A percentile compares a stretch with the other conserved stretches of the same genome.
Evolutionary conservation across 2,329 filamentous ascomycete species (phyloP).

Genomic region (Diaporthe australafricana): DNA sequence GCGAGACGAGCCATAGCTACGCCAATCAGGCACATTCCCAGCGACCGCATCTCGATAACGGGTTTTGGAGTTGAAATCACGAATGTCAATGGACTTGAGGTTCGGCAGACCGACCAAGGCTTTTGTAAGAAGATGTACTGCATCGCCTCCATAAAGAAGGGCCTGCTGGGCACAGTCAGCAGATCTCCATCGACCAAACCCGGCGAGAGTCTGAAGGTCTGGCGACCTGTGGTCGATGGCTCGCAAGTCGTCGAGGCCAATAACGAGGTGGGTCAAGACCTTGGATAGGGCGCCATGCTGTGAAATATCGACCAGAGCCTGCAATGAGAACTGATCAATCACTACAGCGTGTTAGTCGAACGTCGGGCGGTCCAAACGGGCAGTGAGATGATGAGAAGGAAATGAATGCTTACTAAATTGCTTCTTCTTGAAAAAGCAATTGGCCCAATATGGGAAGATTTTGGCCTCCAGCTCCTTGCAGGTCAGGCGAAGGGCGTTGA

Average conservation of each 20-base stretch:
- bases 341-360: constrained; percentile 46
- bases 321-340: constrained; percentile 55
- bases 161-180: constrained; percentile 42
- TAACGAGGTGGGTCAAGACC: constrained; percentile 59
- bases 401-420: constrained; percentile 62
- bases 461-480: constrained; percentile 66
- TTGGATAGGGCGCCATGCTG: constrained; percentile 53
- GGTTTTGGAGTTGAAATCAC: constrained; percentile 65
- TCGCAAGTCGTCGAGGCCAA: constrained; percentile 54
- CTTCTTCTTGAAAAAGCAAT: constrained; percentile 73
- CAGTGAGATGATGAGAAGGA: background rate
- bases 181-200: background rate
- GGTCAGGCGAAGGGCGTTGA: constrained; percentile 64
- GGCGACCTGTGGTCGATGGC: background rate
- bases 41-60: constrained; percentile 68
- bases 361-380: constrained; percentile 50
- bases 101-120: constrained; percentile 67
- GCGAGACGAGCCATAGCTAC: constrained; percentile 47
- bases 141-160: constrained; percentile 57
- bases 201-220: background rate
- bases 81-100: constrained; percentile 67
- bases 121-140: constrained; percentile 64
- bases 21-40: constrained; percentile 54
- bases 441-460: constrained; percentile 66
- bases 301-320: constrained; percentile 65